These are phyloP conservation scores for Fragaria nilgerrensis DNA, from an alignment of 306 rosid genomes.

Conservation along the genomic window DNA sequence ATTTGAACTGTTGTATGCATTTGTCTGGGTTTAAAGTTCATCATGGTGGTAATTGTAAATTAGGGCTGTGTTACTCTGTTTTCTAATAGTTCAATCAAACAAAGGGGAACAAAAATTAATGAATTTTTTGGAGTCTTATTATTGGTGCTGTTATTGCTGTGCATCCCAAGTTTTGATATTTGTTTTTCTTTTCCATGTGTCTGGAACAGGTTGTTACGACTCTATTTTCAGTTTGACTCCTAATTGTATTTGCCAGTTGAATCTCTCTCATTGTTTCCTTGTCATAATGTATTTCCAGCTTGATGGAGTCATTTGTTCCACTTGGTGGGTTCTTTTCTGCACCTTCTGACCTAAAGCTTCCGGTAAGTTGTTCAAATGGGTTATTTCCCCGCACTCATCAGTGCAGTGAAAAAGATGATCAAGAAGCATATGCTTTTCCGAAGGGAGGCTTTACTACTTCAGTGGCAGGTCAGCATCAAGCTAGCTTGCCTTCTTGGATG, in stretches of 20 bases:
- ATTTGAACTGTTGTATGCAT: neutral
- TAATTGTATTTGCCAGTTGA: conserved; percentile 15
- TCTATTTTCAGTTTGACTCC: conserved; percentile 2
- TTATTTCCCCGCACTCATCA: conserved; percentile 43
- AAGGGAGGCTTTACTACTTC: conserved; percentile 46
- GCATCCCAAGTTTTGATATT: neutral
- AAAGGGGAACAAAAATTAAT: neutral
- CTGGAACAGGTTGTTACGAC: neutral
- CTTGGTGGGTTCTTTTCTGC: conserved; percentile 91
- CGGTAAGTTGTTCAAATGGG: conserved; percentile 43
- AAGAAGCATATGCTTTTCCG: conserved; percentile 48
- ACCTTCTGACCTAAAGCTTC: conserved; percentile 64
- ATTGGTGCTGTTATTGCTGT: too few relatives aligned
- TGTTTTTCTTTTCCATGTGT: neutral
- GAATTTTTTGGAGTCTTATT: neutral
- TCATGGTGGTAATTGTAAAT: neutral
- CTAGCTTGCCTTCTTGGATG: conserved; percentile 74
- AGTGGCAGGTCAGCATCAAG: conserved; percentile 43
- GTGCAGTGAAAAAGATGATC: conserved; percentile 49
- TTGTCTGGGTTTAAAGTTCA: neutral
- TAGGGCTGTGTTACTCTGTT: neutral
- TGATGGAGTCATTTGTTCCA: conserved; percentile 94
- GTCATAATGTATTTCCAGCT: conserved; percentile 54
- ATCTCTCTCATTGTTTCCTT: conserved; percentile 20
- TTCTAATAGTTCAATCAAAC: neutral